Conservation (phyloP, 2,329 filamentous ascomycete species). For the Botrytis galanthina region DNA sequence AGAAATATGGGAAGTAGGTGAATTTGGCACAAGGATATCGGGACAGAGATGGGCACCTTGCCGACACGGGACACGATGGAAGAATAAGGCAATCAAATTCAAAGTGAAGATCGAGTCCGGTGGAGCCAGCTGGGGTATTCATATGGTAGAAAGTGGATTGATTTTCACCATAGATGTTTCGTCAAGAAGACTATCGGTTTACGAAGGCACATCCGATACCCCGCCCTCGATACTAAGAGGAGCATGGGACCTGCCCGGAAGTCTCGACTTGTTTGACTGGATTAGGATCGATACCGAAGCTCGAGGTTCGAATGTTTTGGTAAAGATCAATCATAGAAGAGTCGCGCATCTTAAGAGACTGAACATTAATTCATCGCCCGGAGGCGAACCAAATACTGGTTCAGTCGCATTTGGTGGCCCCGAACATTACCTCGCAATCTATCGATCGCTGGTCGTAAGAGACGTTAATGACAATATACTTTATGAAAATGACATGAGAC, state of each 20-base stretch:
- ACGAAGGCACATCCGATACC: slow-evolving; percentile 9
- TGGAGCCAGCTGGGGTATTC: slow-evolving; percentile 8
- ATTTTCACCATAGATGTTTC: slow-evolving; percentile 3
- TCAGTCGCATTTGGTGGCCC: slow-evolving; percentile 5
- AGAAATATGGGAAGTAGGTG: slow-evolving; percentile 3
- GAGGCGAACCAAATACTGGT: background rate
- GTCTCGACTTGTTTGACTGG: slow-evolving; percentile 8
- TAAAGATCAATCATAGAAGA: background rate
- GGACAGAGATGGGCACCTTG: slow-evolving; percentile 11
- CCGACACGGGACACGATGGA: slow-evolving; percentile 5
- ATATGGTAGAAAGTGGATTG: slow-evolving; percentile 13
- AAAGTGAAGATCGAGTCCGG: slow-evolving; percentile 5
- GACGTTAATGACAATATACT: background rate
- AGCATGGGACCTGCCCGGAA: background rate
- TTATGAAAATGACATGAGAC: slow-evolving; percentile 7
- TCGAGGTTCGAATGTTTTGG: slow-evolving; percentile 3
- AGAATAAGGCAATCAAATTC: slow-evolving; percentile 11
- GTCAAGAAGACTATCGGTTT: background rate
- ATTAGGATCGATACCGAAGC: slow-evolving; percentile 1
- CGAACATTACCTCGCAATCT: slow-evolving; percentile 9
- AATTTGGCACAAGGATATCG: slow-evolving; percentile 11
- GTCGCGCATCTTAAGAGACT: background rate
- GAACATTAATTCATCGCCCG: background rate
- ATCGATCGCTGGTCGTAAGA: slow-evolving; percentile 8
- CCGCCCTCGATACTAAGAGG: background rate